These are phyloP conservation scores for Eragrostis nindensis DNA, from an alignment of 176 grass and related monocot species.

Conservation along the genomic window DNA sequence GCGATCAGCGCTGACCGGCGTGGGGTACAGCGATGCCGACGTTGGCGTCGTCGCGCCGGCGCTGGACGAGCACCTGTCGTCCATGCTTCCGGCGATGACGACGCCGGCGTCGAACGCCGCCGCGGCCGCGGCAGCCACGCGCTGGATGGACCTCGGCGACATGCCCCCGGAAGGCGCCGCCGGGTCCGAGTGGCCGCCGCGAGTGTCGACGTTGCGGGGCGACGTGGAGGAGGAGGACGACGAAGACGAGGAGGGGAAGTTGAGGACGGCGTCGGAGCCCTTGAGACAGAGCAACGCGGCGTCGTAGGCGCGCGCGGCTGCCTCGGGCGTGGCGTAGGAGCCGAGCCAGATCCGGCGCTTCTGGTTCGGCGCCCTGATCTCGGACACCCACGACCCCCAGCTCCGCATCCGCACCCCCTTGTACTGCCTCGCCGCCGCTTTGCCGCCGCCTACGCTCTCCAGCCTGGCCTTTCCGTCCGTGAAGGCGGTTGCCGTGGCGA, in stretches of 20 bases:
- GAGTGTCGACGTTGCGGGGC: neutral
- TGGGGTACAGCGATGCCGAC: constrained; percentile 24
- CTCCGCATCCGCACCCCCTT: constrained; percentile 92
- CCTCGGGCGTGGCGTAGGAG: constrained; percentile 85
- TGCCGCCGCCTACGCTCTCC: neutral
- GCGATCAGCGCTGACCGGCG: constrained; percentile 15
- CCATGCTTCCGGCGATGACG: neutral
- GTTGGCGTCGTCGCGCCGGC: constrained; percentile 27
- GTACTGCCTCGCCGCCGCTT: constrained; percentile 54
- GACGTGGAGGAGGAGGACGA: constrained; percentile 21
- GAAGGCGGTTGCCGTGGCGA: neutral
- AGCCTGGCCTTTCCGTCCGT: neutral
- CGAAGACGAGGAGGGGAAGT: constrained; percentile 63
- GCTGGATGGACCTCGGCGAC: constrained; percentile 90
- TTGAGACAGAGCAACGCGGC: constrained; percentile 89
- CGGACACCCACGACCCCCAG: constrained; percentile 98
- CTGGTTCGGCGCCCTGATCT: constrained; percentile 90
- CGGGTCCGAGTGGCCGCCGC: neutral
- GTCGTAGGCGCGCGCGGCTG: constrained; percentile 89
- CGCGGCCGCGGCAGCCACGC: constrained; percentile 65
- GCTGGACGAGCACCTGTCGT: constrained; percentile 42
- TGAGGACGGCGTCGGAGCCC: constrained; percentile 79
- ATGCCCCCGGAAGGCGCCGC: constrained; percentile 12
- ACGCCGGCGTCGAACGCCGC: constrained; percentile 25
- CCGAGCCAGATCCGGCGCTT: constrained; percentile 97